Evolutionary conservation across 768 basidiomycete genomes (phyloP).

Genomic region (Lentinus brumalis): DNA sequence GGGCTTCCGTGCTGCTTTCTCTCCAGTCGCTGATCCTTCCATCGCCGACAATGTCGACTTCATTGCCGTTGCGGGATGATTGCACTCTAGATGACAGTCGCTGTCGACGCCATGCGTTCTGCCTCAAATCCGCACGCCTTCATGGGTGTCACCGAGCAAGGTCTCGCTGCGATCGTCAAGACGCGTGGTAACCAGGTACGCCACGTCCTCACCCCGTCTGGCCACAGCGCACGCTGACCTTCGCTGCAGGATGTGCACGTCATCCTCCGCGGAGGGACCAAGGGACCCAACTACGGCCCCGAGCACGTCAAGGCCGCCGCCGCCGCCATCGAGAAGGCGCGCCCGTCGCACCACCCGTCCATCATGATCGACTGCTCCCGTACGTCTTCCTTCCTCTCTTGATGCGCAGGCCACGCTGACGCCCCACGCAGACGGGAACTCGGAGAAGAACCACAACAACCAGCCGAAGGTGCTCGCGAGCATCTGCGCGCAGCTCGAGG

Average conservation of each 20-base stretch:
- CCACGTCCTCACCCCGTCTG: neutral
- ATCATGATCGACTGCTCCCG: constrained; percentile 90
- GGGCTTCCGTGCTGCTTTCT: neutral
- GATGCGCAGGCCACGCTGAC: neutral
- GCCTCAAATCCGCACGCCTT: constrained; percentile 93
- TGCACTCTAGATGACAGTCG: constrained; percentile 61
- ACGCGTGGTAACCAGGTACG: constrained; percentile 52
- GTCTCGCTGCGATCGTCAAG: constrained; percentile 94
- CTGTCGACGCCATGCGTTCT: constrained; percentile 95
- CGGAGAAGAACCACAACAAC: constrained; percentile 91
- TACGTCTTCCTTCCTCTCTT: constrained; percentile 37
- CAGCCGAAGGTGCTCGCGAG: constrained; percentile 79
- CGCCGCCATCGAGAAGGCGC: constrained; percentile 64
- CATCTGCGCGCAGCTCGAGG: constrained; percentile 72
- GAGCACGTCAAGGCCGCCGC: constrained; percentile 71
- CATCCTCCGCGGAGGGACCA: constrained; percentile 91
- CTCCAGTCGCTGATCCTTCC: neutral
- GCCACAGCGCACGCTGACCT: neutral
- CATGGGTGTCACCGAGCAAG: constrained; percentile 89
- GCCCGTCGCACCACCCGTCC: constrained; percentile 53
- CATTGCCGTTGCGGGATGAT: neutral
- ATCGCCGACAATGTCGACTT: neutral
- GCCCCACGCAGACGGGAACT: constrained; percentile 80
- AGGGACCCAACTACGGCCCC: constrained; percentile 84
- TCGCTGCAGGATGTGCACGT: constrained; percentile 79